A percentile compares a stretch with the other conserved stretches of the same genome.
Conservation (phyloP, 495 filamentous ascomycete species). For the Trichoderma virens region DNA sequence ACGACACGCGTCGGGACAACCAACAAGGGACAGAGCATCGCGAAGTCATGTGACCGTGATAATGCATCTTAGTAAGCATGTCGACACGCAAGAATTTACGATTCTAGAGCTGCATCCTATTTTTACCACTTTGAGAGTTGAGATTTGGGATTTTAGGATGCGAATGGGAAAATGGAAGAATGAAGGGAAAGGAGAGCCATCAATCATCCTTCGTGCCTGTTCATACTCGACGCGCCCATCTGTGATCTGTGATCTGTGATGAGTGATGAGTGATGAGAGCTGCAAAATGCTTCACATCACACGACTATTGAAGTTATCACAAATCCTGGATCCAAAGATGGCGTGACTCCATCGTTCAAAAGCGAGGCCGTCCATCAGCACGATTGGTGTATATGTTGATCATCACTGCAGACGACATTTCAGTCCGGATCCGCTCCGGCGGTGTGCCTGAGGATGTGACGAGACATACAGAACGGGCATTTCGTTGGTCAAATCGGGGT, state of each 20-base stretch:
- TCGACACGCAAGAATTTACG: background rate
- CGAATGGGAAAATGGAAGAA: background rate
- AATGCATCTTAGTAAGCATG: background rate
- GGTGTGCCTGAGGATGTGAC: constrained; percentile 7
- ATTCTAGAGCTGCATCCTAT: background rate
- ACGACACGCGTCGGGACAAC: background rate
- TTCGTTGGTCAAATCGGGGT: background rate
- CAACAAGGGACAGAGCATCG: background rate
- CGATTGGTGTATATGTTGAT: background rate
- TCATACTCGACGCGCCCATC: background rate
- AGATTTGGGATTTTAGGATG: too few species aligned
- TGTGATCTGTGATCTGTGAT: background rate
- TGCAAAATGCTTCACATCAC: background rate
- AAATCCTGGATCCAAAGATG: background rate
- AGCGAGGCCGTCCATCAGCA: background rate
- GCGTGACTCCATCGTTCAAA: background rate
- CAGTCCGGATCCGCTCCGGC: background rate
- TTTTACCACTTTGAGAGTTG: too few species aligned
- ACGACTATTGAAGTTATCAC: background rate
- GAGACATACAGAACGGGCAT: background rate
- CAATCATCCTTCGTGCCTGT: background rate
- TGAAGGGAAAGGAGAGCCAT: background rate
- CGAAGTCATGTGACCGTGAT: constrained; percentile 10
- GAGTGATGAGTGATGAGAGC: background rate
- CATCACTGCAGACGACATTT: background rate